Evolutionary conservation across 495 filamentous ascomycete genomes (phyloP), one percentile per base, ranked within the genome.

Genomic region (Talaromyces borbonicus): DNA sequence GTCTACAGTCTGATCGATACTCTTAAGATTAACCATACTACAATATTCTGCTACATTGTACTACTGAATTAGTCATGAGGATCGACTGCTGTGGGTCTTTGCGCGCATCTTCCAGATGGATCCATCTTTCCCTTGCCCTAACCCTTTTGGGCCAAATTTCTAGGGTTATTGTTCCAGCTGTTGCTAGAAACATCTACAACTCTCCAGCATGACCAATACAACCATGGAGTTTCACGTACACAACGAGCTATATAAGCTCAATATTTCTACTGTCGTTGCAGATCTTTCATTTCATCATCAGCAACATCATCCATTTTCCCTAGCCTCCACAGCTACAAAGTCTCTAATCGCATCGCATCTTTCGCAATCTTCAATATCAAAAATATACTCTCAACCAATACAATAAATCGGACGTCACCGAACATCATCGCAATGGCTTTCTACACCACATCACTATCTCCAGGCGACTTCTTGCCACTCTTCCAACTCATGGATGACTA

Each of bases 401-500:
- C 32, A 36, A 16, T 18, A 22, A 23, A 20, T 15, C 18, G 16
- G 22, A 20, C 35, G 22, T 12, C 35, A 38, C 16, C 12, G 4
- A 38, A 16, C 26, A 29, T 29, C 26, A 22, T 22, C 61, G 77
- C 61, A 53, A 87, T 89, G 84, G 71, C 82, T 54, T 70, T 85
- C 67, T 78, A 82, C 61, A 66, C 79, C 51, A 71, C 71, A 55
- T 58, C 63, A 19, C 27, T 36, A 50, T 67, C 74, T 58, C 40
- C 64, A 42, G 55, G 63, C 39, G 65, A 78, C 63, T 79, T 84
- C 65, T 55, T 66, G 20, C 78, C 81, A 22, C 74, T 90, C 54
- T 85, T 90, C 73, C 79, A 77, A 36, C 66, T 92, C 12, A 72
- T 94, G 31, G 81, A 89, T 55, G 83, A 87, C 65, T 84, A 82